Evolutionary conservation across 1,284 basidiomycete species (phyloP), one percentile per base, ranked within the genome.

Genomic region (Porodaedalea pini): DNA sequence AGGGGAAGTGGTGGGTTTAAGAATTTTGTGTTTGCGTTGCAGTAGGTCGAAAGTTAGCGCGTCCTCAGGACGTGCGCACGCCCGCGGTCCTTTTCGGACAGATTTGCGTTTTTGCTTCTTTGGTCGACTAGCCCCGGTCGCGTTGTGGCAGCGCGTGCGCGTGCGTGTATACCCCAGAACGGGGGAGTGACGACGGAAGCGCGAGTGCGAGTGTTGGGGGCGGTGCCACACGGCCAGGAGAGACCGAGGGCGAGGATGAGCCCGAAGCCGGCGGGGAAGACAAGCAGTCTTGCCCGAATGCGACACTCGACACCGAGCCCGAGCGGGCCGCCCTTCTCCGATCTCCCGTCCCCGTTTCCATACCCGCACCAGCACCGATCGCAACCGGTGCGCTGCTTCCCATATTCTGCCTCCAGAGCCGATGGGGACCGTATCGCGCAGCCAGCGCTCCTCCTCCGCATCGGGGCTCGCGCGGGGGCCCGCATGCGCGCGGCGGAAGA

Each of bases 371-470:
- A 44, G 17, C 32, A 37, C 11, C 29, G n/a, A 27, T 7, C 15
- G n/a, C 11, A 27, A 13, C 32, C 2, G 53, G 23, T 25, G 45
- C n/a, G n/a, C n/a, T n/a, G n/a, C n/a, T n/a, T n/a, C n/a, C n/a
- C n/a, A n/a, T n/a, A n/a, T n/a, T n/a, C n/a, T n/a, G n/a, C n/a
- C n/a, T n/a, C n/a, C n/a, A n/a, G n/a, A 47, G 23, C 39, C 51
- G 11, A 58, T 53, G 13, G 83, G 82, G 0, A 85, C 71, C 58
- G 81, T 83, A 70, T 85, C 83, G 65, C 78, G 73, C 52, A 85
- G 71, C 83, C 83, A 85, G 57, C 73, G 71, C 61, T 85, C 78
- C 61, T 83, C 79, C 59, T 72, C 73, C 47, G 76, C 71, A 51
- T 72, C 77, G 13, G 80, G 81, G 11, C 66, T 29, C 11, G 55